Percentiles rank a stretch among this genome's conserved stretches.
phyloP scores from a whole-genome alignment of 192 early-diverging fungal genomes.

The Coemansia sp. region DNA sequence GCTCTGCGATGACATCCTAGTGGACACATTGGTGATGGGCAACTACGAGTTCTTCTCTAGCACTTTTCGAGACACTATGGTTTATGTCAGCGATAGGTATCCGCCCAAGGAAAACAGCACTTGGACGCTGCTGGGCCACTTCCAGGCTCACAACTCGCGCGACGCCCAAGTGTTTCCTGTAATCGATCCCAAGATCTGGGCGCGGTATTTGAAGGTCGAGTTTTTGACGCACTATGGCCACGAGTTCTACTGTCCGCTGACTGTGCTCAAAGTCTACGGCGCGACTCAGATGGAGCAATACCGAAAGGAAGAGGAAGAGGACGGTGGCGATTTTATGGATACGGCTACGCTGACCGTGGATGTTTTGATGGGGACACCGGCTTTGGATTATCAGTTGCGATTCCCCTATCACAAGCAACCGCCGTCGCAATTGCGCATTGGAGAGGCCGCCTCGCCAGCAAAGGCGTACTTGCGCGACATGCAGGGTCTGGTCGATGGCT shows the following conservation, averaged over 20 bases:
- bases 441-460: constrained; percentile 23
- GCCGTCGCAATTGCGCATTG: constrained; percentile 29
- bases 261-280: constrained; percentile 84
- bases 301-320: constrained; percentile 61
- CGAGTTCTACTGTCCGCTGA: constrained; percentile 95
- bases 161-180: constrained; percentile 90
- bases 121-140: constrained; percentile 84
- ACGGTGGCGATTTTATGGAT: constrained; percentile 37
- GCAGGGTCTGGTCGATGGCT: constrained; percentile 42
- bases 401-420: constrained; percentile 35
- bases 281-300: constrained; percentile 92
- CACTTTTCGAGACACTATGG: constrained; percentile 85
- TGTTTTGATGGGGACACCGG: constrained; percentile 24
- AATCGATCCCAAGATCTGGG: constrained; percentile 72
- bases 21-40: constrained; percentile 87
- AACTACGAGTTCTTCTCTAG: constrained; percentile 98
- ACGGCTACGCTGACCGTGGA: constrained; percentile 43
- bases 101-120: constrained; percentile 66
- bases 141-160: constrained; percentile 82
- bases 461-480: constrained; percentile 51
- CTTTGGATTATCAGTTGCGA: constrained; percentile 29
- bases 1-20: constrained; percentile 91
- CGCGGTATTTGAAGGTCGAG: constrained; percentile 85
- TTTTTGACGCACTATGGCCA: constrained; percentile 86
- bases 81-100: constrained; percentile 78